These are phyloP conservation scores for Amesomyces nigricolor DNA, from an alignment of 2,329 filamentous ascomycete genomes.

Conservation along the genomic window DNA sequence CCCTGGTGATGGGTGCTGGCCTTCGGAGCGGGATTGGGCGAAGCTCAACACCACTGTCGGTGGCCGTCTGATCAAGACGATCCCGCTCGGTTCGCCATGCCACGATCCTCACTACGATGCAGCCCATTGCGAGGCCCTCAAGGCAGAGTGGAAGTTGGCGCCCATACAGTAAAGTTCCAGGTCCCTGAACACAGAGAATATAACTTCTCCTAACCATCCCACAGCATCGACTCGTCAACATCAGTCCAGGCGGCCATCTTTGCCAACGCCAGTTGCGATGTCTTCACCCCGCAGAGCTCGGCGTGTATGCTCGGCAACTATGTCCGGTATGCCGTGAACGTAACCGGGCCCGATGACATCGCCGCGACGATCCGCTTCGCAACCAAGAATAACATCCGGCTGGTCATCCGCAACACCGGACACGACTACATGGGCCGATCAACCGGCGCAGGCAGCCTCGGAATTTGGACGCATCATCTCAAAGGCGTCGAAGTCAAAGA, in stretches of 20 bases:
- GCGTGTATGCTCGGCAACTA: conserved; percentile 42
- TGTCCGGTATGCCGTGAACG: conserved; percentile 35
- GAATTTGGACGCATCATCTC: conserved; percentile 34
- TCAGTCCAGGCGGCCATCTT: conserved; percentile 34
- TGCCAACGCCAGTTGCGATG: conserved; percentile 37
- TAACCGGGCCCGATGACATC: conserved; percentile 29
- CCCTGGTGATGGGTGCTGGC: conserved; percentile 47
- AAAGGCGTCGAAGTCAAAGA: conserved; percentile 28
- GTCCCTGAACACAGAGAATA: too few species aligned
- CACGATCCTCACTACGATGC: conserved; percentile 40
- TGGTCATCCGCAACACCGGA: conserved; percentile 47
- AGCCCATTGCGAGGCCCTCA: conserved; percentile 38
- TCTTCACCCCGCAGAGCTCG: conserved; percentile 28
- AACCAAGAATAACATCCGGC: conserved; percentile 39
- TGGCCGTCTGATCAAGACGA: conserved; percentile 44
- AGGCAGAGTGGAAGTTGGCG: conserved; percentile 6
- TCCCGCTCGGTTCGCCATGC: conserved; percentile 37
- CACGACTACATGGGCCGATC: conserved; percentile 37
- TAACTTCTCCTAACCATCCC: not conserved
- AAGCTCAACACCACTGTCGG: conserved; percentile 42
- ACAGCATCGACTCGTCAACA: conserved; percentile 3
- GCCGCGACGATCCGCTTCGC: conserved; percentile 40
- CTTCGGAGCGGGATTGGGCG: conserved; percentile 36
- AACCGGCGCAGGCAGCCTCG: conserved; percentile 32
- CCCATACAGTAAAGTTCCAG: too few species aligned